Evolutionary conservation across 306 rosid genomes (phyloP), one percentile per base, ranked within the genome.

Genomic region (Begonia fuchsioides): DNA sequence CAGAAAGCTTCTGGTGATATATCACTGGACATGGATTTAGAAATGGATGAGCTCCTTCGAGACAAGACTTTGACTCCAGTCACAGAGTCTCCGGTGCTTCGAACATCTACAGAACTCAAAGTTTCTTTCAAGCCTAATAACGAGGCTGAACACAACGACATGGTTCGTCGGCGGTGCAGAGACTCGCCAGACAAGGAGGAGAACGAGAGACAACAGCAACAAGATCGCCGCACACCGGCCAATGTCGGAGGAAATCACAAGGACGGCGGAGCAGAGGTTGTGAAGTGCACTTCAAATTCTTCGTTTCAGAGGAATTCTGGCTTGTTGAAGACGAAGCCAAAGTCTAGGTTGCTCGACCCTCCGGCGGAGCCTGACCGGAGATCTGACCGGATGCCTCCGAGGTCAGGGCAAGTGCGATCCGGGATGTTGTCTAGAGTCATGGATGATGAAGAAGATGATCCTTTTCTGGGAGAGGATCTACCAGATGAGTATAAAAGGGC

Each of bases 21-120:
- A 48, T 62, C 82, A 8, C 41, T 90, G 17, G 98, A 90, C 43
- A 85, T 90, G 98, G 97, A 90, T 64, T 70, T 90, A 66, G 98
- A 82, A 26, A 90, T 90, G 98, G 86, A 75, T 3, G 98, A 90
- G 72, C 79, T 85, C 0, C 68, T 47, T 15, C n/a, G 12, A 0
- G 80, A 67, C 3, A 60, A 64, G 38, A 57, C 62, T 19, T 17
- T 77, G 13, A 32, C 83, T 17, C 60, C 86, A 10, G 61, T 78
- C 11, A 76, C 66, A 0, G 97, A 84, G 72, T 78, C 83, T 39
- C 74, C 82, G 12, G 10, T 44, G 52, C 44, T 51, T 2, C 70
- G 67, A 0, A 8, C 4, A 5, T 75, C 92, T 4, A 59, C 15
- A 60, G 96, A 87, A 72, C 39, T 72, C 13, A 80, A 77, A 56